Conservation (phyloP, 495 filamentous ascomycete species). For the Talaromyces wortmannii region DNA sequence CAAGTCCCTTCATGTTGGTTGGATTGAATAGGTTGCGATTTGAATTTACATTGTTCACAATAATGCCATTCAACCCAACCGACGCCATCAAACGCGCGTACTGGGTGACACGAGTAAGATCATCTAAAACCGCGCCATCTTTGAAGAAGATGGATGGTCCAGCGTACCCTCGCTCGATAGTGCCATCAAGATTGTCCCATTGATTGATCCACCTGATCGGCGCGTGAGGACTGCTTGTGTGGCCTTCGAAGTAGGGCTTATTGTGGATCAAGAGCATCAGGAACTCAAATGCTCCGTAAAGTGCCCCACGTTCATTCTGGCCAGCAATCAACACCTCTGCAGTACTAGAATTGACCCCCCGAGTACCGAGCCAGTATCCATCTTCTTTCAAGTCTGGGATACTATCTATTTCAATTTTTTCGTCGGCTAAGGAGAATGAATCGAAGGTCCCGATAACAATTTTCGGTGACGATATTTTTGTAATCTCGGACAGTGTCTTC, state of each 20-base stretch:
- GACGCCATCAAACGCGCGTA: constrained; percentile 67
- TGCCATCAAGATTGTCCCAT: constrained; percentile 69
- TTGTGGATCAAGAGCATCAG: constrained; percentile 57
- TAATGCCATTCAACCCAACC: constrained; percentile 55
- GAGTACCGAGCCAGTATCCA: constrained; percentile 53
- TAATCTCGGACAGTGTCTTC: constrained; percentile 5
- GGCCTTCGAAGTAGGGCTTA: constrained; percentile 46
- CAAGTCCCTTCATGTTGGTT: constrained; percentile 53
- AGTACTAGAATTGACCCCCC: constrained; percentile 9
- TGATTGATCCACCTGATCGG: constrained; percentile 66
- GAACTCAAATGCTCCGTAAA: constrained; percentile 67
- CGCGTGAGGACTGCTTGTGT: constrained; percentile 50
- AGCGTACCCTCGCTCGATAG: constrained; percentile 63
- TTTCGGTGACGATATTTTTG: constrained; percentile 9
- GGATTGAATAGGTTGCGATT: constrained; percentile 48
- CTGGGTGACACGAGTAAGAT: constrained; percentile 51
- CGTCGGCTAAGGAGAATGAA: constrained; percentile 36
- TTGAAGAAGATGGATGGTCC: constrained; percentile 64
- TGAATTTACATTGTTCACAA: constrained; percentile 72
- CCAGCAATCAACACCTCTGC: constrained; percentile 51
- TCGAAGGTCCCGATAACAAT: constrained; percentile 53
- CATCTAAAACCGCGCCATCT: constrained; percentile 42
- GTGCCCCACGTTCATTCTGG: constrained; percentile 58
- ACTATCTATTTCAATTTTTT: constrained; percentile 9
- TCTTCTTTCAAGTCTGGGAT: constrained; percentile 47